Conservation (phyloP, 345 rosid species). For the Citrus cavaleriei region DNA sequence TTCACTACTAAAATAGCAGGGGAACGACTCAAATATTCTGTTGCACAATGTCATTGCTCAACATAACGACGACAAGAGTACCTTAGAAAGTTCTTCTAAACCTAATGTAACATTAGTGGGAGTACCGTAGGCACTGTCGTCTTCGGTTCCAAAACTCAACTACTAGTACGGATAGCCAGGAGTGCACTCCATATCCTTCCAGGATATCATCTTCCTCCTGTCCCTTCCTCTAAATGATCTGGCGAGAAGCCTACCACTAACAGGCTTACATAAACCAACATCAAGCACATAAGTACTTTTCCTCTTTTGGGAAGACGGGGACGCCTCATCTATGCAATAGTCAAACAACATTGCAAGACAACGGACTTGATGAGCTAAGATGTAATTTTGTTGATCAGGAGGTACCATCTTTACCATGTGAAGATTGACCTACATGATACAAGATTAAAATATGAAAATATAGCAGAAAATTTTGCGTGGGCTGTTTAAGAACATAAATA, state of each 20-base stretch:
- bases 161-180: slow-evolving; percentile 32
- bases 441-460: slow-evolving; percentile 7
- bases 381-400: slow-evolving; percentile 49
- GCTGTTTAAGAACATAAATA: not conserved
- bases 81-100: not conserved
- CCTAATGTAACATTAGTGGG: not conserved
- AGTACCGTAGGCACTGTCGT: not conserved
- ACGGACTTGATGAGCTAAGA: slow-evolving; percentile 65
- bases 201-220: slow-evolving; percentile 82
- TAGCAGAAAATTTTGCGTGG: not conserved
- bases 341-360: slow-evolving; percentile 88
- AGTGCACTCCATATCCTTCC: slow-evolving; percentile 70
- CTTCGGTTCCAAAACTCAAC: not conserved
- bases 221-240: slow-evolving; percentile 91
- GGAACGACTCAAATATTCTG: not conserved
- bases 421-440: slow-evolving; percentile 63
- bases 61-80: not conserved
- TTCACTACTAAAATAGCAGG: not conserved
- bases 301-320: slow-evolving; percentile 43
- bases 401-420: slow-evolving; percentile 68
- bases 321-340: slow-evolving; percentile 60
- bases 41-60: not conserved
- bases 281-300: slow-evolving; percentile 59
- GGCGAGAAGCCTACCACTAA: slow-evolving; percentile 60
- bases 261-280: slow-evolving; percentile 82